These are phyloP conservation scores for Aspergillus sp. DNA, from an alignment of 2,329 filamentous ascomycete genomes.

Conservation along the genomic window DNA sequence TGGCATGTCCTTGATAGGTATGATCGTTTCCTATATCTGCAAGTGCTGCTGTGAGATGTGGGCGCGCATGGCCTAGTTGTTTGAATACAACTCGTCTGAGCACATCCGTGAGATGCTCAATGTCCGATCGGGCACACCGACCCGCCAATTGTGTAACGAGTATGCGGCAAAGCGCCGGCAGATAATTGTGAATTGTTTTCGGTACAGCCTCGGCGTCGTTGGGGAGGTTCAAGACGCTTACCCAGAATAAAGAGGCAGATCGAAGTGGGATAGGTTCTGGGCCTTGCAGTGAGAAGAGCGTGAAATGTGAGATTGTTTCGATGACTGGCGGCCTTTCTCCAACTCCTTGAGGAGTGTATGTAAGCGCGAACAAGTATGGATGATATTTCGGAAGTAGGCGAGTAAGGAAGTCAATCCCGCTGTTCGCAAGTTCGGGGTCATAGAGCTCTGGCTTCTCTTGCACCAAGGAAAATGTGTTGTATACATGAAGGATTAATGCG, in stretches of 20 bases:
- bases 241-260: slow-evolving; percentile 46
- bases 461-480: slow-evolving; percentile 40
- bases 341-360: slow-evolving; percentile 21
- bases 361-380: slow-evolving; percentile 37
- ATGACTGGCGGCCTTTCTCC: slow-evolving; percentile 29
- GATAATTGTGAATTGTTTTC: slow-evolving; percentile 34
- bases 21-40: slow-evolving; percentile 27
- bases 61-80: slow-evolving; percentile 40
- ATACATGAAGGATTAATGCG: slow-evolving; percentile 40
- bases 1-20: slow-evolving; percentile 20
- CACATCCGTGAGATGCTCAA: slow-evolving; percentile 43
- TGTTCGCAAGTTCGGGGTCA: slow-evolving; percentile 45
- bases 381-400: slow-evolving; percentile 45
- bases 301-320: slow-evolving; percentile 40
- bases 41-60: slow-evolving; percentile 38
- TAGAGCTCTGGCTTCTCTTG: slow-evolving; percentile 34
- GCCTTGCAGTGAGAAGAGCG: slow-evolving; percentile 40
- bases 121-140: slow-evolving; percentile 46
- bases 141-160: slow-evolving; percentile 44
- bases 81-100: slow-evolving; percentile 44
- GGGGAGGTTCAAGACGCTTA: slow-evolving; percentile 38
- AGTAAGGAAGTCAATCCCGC: slow-evolving; percentile 46
- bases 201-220: slow-evolving; percentile 26
- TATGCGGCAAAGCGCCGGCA: slow-evolving; percentile 40
- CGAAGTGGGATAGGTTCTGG: slow-evolving; percentile 49